Conservation (phyloP, 2,329 filamentous ascomycete genomes). For the Verticillium tricorpus region DNA sequence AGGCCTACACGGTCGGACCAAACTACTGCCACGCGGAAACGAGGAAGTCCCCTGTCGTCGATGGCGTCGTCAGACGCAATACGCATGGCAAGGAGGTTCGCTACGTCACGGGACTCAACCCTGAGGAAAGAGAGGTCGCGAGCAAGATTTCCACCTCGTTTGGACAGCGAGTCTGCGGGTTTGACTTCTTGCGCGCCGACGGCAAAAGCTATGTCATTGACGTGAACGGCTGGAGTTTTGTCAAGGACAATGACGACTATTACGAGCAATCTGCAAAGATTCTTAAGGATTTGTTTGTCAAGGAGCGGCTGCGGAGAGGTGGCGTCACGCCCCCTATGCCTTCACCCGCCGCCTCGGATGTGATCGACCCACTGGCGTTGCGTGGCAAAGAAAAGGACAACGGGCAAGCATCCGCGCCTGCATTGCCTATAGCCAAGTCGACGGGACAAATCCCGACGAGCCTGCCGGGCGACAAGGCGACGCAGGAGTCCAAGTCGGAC, state of each 20-base stretch:
- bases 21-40: slow-evolving; percentile 96
- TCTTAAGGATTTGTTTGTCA: slow-evolving; percentile 80
- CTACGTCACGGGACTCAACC: slow-evolving; percentile 81
- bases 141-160: slow-evolving; percentile 87
- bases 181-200: slow-evolving; percentile 83
- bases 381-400: slow-evolving; percentile 35
- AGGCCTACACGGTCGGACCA: slow-evolving; percentile 94
- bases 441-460: slow-evolving; percentile 1
- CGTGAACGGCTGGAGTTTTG: slow-evolving; percentile 99
- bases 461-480: slow-evolving; percentile 5
- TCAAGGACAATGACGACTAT: slow-evolving; percentile 98
- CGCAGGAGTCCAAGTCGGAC: slow-evolving; percentile 10
- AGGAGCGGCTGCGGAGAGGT: slow-evolving; percentile 64
- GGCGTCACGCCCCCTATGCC: slow-evolving; percentile 54
- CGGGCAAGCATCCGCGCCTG: slow-evolving; percentile 10
- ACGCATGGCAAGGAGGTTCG: slow-evolving; percentile 96
- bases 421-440: slow-evolving; percentile 7
- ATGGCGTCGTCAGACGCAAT: slow-evolving; percentile 91
- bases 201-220: slow-evolving; percentile 97
- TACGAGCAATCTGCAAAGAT: slow-evolving; percentile 89
- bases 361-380: slow-evolving; percentile 25
- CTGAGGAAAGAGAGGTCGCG: slow-evolving; percentile 80
- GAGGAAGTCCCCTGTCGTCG: slow-evolving; percentile 93
- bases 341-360: slow-evolving; percentile 41
- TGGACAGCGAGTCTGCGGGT: slow-evolving; percentile 92